Evolutionary conservation across 768 basidiomycete genomes (phyloP), one percentile per base, ranked within the genome.

Genomic region (Calocybe gangraenosa): DNA sequence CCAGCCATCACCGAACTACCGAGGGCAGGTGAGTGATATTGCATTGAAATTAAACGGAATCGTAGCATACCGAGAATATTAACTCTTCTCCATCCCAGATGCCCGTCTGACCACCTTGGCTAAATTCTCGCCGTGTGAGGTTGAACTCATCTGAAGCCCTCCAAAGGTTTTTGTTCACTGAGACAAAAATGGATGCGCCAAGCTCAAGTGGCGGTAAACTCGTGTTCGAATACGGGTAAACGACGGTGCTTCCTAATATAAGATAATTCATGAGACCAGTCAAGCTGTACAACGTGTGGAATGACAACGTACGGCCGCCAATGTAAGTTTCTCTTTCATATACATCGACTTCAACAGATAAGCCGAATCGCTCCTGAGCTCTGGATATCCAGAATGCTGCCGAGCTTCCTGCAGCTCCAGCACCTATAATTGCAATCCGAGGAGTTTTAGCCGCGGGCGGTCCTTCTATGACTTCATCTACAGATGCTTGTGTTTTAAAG

Each of bases 101-200:
- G 1, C 83, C 85, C 36, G 79, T 71, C 37, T 73, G 71, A 25
- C 75, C 76, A 19, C 75, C 75, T 23, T 70, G 68, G 2, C 63
- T 58, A 47, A 79, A 80, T 56, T 67, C 64, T 22, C 55, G 59
- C 41, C 74, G 70, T 2, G 76, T 79, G 17, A 94, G 71, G 50
- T 84, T 83, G 63, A 92, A 93, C 43, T 89, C 89, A 30, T 85
- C 72, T 0, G 82, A 76, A 2, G 93, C 94, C 44, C 90, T 79
- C 75, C 75, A 78, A 3, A 79, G 54, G 49, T 78, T 78, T 50
- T 70, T 82, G 67, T 96, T 92, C 3, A 71, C 76, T 44, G 75
- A 53, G 10, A 94, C 84, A 57, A 94, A 96, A 45, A 94, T 84
- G n/a, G 83, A 85, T 0, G 84, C 94, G 0, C 93, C 94, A 1